Percentiles rank a stretch among this genome's conserved stretches.
These are phyloP conservation scores for Exserohilum turcica DNA, from an alignment of 2,329 filamentous ascomycete species.

Conservation along the genomic window DNA sequence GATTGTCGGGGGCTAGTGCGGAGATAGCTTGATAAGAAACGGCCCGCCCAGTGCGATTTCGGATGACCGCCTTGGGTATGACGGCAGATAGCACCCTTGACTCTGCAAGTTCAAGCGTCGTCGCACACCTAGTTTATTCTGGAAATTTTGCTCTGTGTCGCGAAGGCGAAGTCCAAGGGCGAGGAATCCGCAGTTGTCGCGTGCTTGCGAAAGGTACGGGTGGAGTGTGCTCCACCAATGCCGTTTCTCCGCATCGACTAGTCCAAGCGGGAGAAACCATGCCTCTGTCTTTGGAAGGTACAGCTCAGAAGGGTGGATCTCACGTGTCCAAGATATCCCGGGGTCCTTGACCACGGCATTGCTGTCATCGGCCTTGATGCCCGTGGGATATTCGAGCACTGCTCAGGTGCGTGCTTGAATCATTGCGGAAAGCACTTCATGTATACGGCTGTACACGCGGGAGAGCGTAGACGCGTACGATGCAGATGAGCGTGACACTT, in stretches of 20 bases:
- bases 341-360: too few species aligned
- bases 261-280: neutral
- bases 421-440: too few species aligned
- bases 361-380: too few species aligned
- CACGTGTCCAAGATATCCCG: too few species aligned
- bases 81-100: neutral
- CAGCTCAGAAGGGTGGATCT: neutral
- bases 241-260: neutral
- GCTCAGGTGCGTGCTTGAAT: too few species aligned
- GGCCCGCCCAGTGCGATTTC: slow-evolving; percentile 9
- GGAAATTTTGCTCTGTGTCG: too few species aligned
- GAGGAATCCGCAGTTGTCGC: neutral
- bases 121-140: neutral
- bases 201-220: neutral
- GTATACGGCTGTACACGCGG: too few species aligned
- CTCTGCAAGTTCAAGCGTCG: neutral
- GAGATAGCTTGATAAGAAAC: slow-evolving; percentile 20
- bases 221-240: neutral
- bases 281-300: slow-evolving; percentile 9
- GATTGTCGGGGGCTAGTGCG: slow-evolving; percentile 9
- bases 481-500: too few species aligned
- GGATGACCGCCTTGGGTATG: neutral
- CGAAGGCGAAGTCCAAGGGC: neutral
- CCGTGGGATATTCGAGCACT: too few species aligned
- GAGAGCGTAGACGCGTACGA: too few species aligned